A percentile compares a stretch with the other conserved stretches of the same genome.
Conservation (phyloP, 2,329 filamentous ascomycete genomes). For the Xenosphaeropsis pyriputrescens region DNA sequence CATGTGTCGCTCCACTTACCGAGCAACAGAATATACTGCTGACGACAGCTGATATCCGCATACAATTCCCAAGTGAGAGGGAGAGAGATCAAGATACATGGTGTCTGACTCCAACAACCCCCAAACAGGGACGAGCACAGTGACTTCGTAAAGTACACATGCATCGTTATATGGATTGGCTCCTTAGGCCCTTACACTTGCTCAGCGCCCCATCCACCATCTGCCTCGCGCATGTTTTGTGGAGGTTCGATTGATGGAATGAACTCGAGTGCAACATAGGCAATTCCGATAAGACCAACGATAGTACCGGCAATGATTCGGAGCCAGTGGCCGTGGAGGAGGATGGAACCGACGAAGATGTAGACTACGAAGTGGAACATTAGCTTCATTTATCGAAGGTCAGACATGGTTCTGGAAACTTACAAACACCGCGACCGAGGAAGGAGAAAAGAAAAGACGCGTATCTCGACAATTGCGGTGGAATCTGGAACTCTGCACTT, state of each 20-base stretch:
- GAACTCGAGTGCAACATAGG: slow-evolving; percentile 62
- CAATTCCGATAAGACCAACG: slow-evolving; percentile 65
- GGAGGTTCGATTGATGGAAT: slow-evolving; percentile 59
- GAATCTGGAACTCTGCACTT: slow-evolving; percentile 72
- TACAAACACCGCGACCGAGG: slow-evolving; percentile 87
- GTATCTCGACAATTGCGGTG: slow-evolving; percentile 82
- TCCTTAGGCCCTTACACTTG: slow-evolving; percentile 11
- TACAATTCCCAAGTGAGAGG: no score
- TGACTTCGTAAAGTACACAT: no score
- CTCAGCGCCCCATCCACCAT: slow-evolving; percentile 18
- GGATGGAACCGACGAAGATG: slow-evolving; percentile 81
- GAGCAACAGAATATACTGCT: no score
- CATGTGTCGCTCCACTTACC: no score
- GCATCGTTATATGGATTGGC: no score
- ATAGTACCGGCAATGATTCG: slow-evolving; percentile 65
- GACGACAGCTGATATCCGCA: no score
- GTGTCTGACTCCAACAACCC: no score
- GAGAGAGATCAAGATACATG: no score
- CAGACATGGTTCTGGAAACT: slow-evolving; percentile 22
- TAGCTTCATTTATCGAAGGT: not conserved
- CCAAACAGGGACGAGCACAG: no score
- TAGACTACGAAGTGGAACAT: slow-evolving; percentile 50
- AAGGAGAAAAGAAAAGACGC: slow-evolving; percentile 98
- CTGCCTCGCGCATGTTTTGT: slow-evolving; percentile 33
- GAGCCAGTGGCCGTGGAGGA: slow-evolving; percentile 53